phyloP scores from a whole-genome alignment of 306 rosid genomes.

The Fagus sylvatica region DNA sequence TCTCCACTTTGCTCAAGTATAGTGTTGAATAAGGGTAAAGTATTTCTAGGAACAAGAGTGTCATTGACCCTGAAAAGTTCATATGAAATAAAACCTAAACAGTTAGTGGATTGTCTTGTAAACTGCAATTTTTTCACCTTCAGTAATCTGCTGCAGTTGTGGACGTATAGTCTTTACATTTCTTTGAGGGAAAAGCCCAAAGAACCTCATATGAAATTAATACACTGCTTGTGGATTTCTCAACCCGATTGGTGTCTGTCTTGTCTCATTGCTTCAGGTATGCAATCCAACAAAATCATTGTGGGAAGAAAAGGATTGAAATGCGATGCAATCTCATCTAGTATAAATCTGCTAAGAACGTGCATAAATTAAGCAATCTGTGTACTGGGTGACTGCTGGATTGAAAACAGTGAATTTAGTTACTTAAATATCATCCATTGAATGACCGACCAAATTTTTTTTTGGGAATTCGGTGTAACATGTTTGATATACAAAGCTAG shows the following conservation, averaged over 20 bases:
- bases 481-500: background rate
- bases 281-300: background rate
- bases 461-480: background rate
- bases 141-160: no score
- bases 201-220: background rate
- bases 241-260: background rate
- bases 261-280: background rate
- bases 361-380: background rate
- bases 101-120: no score
- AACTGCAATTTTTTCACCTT: no score
- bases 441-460: background rate
- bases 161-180: no score
- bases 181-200: no score
- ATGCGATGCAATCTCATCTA: background rate
- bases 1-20: no score
- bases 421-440: background rate
- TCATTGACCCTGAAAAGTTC: no score
- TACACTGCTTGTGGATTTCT: background rate
- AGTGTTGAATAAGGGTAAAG: no score
- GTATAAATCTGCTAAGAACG: background rate
- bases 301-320: background rate
- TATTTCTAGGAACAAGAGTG: no score
- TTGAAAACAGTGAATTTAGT: background rate
- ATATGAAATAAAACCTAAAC: no score
- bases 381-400: background rate